Conservation (phyloP, 2,329 filamentous ascomycete genomes). For the Aspergillus vadensis region DNA sequence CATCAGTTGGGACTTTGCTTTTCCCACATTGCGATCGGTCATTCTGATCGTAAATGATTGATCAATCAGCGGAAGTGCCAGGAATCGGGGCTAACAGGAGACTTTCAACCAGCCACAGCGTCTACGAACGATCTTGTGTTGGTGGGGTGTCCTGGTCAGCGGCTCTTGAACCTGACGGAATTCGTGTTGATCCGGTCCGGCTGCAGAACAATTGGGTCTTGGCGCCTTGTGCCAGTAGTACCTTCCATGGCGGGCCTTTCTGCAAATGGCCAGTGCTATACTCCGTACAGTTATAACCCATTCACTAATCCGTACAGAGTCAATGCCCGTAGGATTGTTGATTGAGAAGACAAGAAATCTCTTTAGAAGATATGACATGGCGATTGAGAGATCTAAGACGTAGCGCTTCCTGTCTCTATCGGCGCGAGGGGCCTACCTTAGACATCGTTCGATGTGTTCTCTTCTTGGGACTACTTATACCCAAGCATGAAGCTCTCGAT, state of each 20-base stretch:
- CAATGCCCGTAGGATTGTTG: too few relatives aligned
- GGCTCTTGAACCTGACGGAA: background rate
- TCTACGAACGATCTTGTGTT: slow-evolving; percentile 1
- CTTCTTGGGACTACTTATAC: too few relatives aligned
- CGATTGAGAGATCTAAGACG: too few relatives aligned
- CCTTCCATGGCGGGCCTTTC: background rate
- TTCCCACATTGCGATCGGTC: slow-evolving; percentile 5
- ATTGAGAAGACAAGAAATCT: too few relatives aligned
- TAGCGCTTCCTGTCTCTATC: too few relatives aligned
- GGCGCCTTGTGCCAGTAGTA: background rate
- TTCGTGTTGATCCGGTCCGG: slow-evolving; percentile 8
- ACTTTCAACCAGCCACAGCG: slow-evolving; percentile 5
- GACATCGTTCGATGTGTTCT: too few relatives aligned
- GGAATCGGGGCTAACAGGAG: background rate
- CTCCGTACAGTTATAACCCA: too few relatives aligned
- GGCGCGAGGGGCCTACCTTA: too few relatives aligned
- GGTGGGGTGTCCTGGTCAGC: slow-evolving; percentile 9
- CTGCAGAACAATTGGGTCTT: slow-evolving; percentile 8
- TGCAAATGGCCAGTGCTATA: background rate
- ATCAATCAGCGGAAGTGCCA: background rate
- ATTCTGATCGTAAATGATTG: background rate
- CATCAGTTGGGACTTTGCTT: background rate
- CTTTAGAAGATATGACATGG: too few relatives aligned
- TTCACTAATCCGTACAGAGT: too few relatives aligned
- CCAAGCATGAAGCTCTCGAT: too few relatives aligned